Base-by-base conservation (phyloP, 495 filamentous ascomycete species). In the Daldinia bambusicola region DNA sequence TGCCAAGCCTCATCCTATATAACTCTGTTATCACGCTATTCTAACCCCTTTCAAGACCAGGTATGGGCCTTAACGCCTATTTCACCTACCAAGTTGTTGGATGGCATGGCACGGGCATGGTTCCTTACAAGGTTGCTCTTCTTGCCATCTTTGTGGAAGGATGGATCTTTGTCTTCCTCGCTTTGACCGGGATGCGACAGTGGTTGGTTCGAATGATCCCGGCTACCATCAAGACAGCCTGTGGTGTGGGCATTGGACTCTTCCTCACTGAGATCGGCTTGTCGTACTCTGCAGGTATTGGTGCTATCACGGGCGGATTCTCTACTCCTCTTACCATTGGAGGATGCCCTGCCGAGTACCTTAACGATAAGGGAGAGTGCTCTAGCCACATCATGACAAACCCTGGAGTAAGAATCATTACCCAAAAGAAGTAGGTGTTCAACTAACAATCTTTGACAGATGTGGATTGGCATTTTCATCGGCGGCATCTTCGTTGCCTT, bases 81-180 rank as follows among this genome's bases (percentile, higher is more conserved):
- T 94, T 95, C 69, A 89, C 92, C n/a, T 95, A 91, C 77, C 92
- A 92, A 59, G 92, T 95, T 31, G 91, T 95, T 30, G 92, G 92
- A 14, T 84, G 83, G 64, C 90, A 92, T 66, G 92, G 92, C 8
- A 80, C 78, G 0, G 92, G 92, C 3, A 74, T 86, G 50, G 85
- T 94, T 50, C 83, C 89, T 0, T 95, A 93, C 72, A 78, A 80
- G 14, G 79, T 92, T 4, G 92, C 92, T 10, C 82, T 94, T 51
- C 93, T 90, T n/a, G 92, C 92, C 5, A 90, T 94, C 51, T 95
- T 95, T 72, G 86, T 93, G 3, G 92, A 95, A 78, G 92, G 92
- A 3, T 76, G 93, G 74, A 82, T 87, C 61, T 87, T 87, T 67
- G 73, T 87, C 62, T 80, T 86, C 37, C 80, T 95, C 31, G 92